phyloP scores from a whole-genome alignment of 1,139 yeast genomes.

The Casaregolazyma lundiana region DNA sequence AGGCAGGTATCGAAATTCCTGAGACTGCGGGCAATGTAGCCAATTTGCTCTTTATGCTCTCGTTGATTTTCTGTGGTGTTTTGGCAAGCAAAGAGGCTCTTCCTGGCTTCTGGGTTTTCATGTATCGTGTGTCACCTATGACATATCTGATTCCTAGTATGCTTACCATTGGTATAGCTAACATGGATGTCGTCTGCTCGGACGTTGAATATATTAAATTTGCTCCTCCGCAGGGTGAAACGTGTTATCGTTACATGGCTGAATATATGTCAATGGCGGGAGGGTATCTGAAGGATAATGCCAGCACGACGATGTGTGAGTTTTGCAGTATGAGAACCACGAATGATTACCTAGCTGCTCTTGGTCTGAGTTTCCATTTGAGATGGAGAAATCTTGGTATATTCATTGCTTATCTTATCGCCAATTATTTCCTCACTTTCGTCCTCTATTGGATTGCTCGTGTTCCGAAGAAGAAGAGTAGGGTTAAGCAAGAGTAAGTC shows the following conservation, averaged over 20 bases:
- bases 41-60: conserved; percentile 44
- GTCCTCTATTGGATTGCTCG: conserved; percentile 70
- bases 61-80: conserved; percentile 57
- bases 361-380: conserved; percentile 39
- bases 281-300: conserved; percentile 41
- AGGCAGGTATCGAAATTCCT: conserved; percentile 43
- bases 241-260: conserved; percentile 42
- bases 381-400: conserved; percentile 69
- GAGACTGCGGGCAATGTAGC: conserved; percentile 47
- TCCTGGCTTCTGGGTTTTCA: conserved; percentile 57
- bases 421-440: conserved; percentile 50
- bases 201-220: conserved; percentile 43
- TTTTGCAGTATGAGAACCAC: conserved; percentile 45
- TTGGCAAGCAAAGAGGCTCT: conserved; percentile 43
- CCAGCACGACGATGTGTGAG: conserved; percentile 37
- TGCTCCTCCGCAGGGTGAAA: conserved; percentile 47
- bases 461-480: conserved; percentile 49
- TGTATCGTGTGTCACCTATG: conserved; percentile 53
- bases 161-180: conserved; percentile 43
- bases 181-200: conserved; percentile 42
- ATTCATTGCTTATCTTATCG: conserved; percentile 49
- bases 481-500: background rate
- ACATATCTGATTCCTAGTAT: conserved; percentile 50
- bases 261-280: conserved; percentile 35
- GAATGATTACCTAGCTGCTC: conserved; percentile 40